phyloP scores from a whole-genome alignment of 2,329 filamentous ascomycete genomes.

The Pyricularia grisea region DNA sequence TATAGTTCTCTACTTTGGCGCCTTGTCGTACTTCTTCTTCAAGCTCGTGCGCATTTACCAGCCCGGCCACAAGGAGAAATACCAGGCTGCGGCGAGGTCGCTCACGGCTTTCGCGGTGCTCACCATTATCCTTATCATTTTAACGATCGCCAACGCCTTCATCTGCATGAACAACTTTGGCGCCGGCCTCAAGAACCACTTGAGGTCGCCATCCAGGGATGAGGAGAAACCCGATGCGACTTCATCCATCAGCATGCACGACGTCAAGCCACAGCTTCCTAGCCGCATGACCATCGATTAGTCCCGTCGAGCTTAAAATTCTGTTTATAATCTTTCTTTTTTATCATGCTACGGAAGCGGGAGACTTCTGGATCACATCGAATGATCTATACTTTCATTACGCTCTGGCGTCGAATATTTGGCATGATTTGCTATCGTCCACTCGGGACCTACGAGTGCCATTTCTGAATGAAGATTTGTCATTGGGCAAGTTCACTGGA shows the following conservation, averaged over 20 bases:
- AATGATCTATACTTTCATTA: background rate
- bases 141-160: slow-evolving; percentile 80
- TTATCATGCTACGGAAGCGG: background rate
- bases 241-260: slow-evolving; percentile 41
- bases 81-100: slow-evolving; percentile 71
- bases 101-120: slow-evolving; percentile 91
- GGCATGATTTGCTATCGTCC: background rate
- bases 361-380: background rate
- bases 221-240: slow-evolving; percentile 45
- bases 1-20: slow-evolving; percentile 81
- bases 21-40: slow-evolving; percentile 92
- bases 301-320: slow-evolving; percentile 7
- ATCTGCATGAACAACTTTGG: slow-evolving; percentile 88
- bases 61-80: slow-evolving; percentile 45
- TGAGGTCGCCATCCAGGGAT: slow-evolving; percentile 14
- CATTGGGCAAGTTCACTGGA: background rate
- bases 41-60: slow-evolving; percentile 96
- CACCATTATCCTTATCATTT: slow-evolving; percentile 77
- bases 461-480: background rate
- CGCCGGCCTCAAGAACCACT: slow-evolving; percentile 77
- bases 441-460: background rate
- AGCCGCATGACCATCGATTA: slow-evolving; percentile 56
- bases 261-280: slow-evolving; percentile 44
- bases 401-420: background rate
- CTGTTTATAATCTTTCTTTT: slow-evolving; percentile 3